Base-by-base conservation (phyloP, 225 moss, liverwort and hornwort species). In the Thuidium tamariscinum region DNA sequence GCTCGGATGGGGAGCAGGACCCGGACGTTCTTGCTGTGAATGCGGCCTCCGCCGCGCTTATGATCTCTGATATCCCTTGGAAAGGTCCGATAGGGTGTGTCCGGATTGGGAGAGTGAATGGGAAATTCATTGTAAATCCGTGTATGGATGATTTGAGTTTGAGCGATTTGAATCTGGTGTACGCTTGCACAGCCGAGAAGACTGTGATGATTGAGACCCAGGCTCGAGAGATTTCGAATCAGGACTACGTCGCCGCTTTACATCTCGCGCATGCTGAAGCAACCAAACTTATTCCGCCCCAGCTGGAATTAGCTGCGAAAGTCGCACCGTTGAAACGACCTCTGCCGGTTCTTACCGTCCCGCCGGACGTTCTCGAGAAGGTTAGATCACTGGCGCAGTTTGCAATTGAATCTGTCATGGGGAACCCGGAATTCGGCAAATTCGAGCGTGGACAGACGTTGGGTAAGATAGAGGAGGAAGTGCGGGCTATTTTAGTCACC, bases 151-250 rank as follows among this genome's bases (percentile, higher is more conserved):
- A 97, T 26, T 83, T 98, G 59, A 87, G 84, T 59, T 84, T 92
- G 80, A 97, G 98, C 84, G 98, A 99, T 82, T 88, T 99, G 88
- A 99, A 97, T 79, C 80, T 99, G 80, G 93, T 96, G n/a, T 99
- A 99, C 77, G 95, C 98, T 37, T 99, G 98, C 92, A 95, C 97
- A 36, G 87, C 88, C 11, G 91, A 94, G 79, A 97, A 95, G 49
- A 95, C 98, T 10, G 85, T 99, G 70, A 99, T 99, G 98, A 99
- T 99, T 73, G 98, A 99, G 78, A 97, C 97, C 6, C 98, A 97
- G 82, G 98, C 98, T 54, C 95, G 92, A 18, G 98, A 97, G 87
- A 99, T 99, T 27, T 80, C 95, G 17, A 99, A 99, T 81, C 87
- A 96, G 74, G 98, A 99, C 77, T 97, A 96, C 52, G 85, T 89